Conservation (phyloP, 495 filamentous ascomycete species). For the Cryomyces minteri region DNA sequence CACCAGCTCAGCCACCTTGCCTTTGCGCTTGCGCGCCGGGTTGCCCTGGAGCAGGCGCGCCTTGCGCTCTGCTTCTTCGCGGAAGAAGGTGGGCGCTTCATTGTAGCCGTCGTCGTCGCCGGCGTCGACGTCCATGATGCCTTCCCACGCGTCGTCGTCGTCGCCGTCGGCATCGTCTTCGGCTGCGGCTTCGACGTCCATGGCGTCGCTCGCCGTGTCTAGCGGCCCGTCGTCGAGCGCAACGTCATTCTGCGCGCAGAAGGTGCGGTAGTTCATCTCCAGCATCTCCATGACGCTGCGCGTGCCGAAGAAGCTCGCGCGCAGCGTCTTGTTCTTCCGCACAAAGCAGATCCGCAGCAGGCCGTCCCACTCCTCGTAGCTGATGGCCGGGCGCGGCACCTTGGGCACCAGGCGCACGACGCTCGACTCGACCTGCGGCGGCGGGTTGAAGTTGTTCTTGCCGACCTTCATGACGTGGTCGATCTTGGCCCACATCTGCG, state of each 20-base stretch:
- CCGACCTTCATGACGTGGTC: slow-evolving; percentile 85
- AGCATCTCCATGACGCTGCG: slow-evolving; percentile 64
- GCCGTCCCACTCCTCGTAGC: slow-evolving; percentile 90
- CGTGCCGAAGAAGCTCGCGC: slow-evolving; percentile 55
- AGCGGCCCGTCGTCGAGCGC: slow-evolving; percentile 49
- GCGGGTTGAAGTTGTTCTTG: slow-evolving; percentile 87
- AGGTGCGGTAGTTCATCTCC: slow-evolving; percentile 72
- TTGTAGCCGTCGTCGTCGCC: slow-evolving; percentile 36
- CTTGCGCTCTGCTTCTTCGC: slow-evolving; percentile 36
- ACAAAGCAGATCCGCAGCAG: slow-evolving; percentile 71
- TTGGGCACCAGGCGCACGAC: slow-evolving; percentile 67
- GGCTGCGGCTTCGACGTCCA: slow-evolving; percentile 26
- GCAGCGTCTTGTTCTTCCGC: slow-evolving; percentile 57
- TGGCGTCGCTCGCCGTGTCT: slow-evolving; percentile 10
- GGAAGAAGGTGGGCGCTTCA: slow-evolving; percentile 61
- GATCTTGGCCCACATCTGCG: slow-evolving; percentile 84
- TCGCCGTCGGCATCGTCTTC: slow-evolving; percentile 33
- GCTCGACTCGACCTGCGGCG: slow-evolving; percentile 73
- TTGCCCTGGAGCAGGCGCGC: slow-evolving; percentile 24
- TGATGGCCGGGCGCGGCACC: slow-evolving; percentile 63
- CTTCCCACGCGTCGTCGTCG: slow-evolving; percentile 29
- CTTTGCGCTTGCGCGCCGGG: slow-evolving; percentile 40
- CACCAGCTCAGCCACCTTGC: slow-evolving; percentile 59
- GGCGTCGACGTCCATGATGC: slow-evolving; percentile 35
- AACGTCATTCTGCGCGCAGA: slow-evolving; percentile 70